Evolutionary conservation across 345 rosid genomes (phyloP), one percentile per base, ranked within the genome.

Genomic region (Ceriops zippeliana): DNA sequence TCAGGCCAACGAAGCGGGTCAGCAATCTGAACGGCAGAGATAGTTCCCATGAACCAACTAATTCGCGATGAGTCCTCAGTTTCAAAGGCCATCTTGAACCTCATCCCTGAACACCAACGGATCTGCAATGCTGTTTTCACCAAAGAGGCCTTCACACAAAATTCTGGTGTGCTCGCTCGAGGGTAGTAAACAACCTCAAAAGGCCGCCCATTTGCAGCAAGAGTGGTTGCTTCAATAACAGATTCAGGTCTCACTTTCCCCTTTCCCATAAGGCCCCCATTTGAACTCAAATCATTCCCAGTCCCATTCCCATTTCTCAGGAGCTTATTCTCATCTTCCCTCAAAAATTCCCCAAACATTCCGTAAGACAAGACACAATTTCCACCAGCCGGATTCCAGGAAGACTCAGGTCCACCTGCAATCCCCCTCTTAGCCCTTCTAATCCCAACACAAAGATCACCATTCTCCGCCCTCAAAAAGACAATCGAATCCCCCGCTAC

Each of bases 401-500:
- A 70, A 66, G 75, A 82, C 53, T 90, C 96, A 1, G 79, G 81
- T 73, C 90, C 72, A 32, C 81, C 81, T 31, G 79, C 86, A 59
- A 66, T 61, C 19, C 71, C 79, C 77, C 90, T 81, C 57, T 89
- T 93, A 1, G 93, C 98, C 20, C 98, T 85, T 37, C 96, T 77
- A 69, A 93, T 87, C 35, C 98, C 98, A 24, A 93, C 92, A 51
- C 98, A 89, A 17, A 93, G 95, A 80, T 91, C 98, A 32, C 96
- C 98, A 47, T 82, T 87, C 63, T 91, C 96, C 0, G 91, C 91
- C 66, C 97, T 83, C 72, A 89, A 74, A 73, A 93, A 93, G 26
- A 93, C 98, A 21, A 91, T 87, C 0, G 98, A 93, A 80, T 93
- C 98, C 49, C 98, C 98, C 0, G 97, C 98, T 22, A 93, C 88